Evolutionary conservation across 1,284 basidiomycete species (phyloP).

Genomic region (Abortiporus biennis): DNA sequence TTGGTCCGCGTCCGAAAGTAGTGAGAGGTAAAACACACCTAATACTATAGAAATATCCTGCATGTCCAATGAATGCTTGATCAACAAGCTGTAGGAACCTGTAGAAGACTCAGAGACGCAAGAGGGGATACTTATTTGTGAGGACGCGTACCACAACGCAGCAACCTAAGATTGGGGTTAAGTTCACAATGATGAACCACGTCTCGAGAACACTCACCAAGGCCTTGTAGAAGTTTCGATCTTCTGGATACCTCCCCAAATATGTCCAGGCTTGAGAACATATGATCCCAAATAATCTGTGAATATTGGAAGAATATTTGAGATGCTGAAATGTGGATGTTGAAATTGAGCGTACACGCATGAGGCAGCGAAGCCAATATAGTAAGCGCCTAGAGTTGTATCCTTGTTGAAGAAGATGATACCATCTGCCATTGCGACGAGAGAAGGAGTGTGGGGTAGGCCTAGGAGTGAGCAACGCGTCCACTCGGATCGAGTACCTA

Average conservation of each 20-base stretch:
- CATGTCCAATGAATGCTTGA: conserved; percentile 48
- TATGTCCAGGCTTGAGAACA: conserved; percentile 49
- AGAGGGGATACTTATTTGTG: conserved; percentile 3
- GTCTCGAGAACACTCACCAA: conserved; percentile 35
- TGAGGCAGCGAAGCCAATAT: conserved; percentile 52
- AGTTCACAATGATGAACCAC: background rate
- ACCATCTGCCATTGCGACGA: background rate
- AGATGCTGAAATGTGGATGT: background rate
- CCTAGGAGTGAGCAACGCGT: background rate
- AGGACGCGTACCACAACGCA: conserved; percentile 34
- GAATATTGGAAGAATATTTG: background rate
- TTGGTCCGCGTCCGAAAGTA: background rate
- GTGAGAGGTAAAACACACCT: conserved; percentile 27
- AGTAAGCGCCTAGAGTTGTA: conserved; percentile 53
- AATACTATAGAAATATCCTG: conserved; percentile 51
- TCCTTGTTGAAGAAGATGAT: conserved; percentile 26
- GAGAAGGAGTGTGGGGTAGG: background rate
- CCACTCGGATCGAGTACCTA: background rate
- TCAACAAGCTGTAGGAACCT: conserved; percentile 49
- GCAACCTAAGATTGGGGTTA: conserved; percentile 30
- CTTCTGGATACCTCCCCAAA: conserved; percentile 47
- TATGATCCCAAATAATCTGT: conserved; percentile 43
- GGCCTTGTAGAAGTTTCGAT: conserved; percentile 45
- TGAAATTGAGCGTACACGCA: conserved; percentile 23
- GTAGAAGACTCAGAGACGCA: conserved; percentile 2